Conservation (phyloP, 1,284 basidiomycete genomes). For the Schizophyllum commune region DNA sequence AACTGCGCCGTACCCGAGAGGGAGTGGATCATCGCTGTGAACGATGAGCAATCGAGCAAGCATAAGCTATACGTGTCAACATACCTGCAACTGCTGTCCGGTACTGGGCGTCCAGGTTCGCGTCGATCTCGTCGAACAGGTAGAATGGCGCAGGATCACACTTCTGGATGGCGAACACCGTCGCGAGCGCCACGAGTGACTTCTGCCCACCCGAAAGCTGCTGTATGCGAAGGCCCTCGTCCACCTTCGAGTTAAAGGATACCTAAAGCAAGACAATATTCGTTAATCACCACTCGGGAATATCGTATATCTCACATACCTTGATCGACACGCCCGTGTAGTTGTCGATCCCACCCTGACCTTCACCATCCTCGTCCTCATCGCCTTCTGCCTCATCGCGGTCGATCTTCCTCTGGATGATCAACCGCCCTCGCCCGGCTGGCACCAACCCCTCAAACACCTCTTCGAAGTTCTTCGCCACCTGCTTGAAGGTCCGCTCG, state of each 20-base stretch:
- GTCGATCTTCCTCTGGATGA: conserved; percentile 87
- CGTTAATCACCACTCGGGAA: conserved; percentile 1
- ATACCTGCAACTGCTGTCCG: conserved; percentile 91
- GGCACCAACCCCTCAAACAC: conserved; percentile 98
- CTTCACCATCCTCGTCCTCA: conserved; percentile 61
- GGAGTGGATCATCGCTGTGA: conserved; percentile 86
- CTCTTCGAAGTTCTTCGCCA: conserved; percentile 93
- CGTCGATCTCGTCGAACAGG: conserved; percentile 99
- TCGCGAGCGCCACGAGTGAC: conserved; percentile 92
- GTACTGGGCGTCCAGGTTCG: conserved; percentile 96
- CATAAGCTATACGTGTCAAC: conserved; percentile 18
- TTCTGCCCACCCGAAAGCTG: conserved; percentile 98
- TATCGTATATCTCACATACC: conserved; percentile 27
- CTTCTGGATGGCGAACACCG: conserved; percentile 98
- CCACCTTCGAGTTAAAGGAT: conserved; percentile 96
- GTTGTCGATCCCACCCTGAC: conserved; percentile 79
- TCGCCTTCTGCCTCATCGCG: conserved; percentile 74
- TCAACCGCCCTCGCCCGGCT: conserved; percentile 81
- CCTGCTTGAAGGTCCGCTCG: conserved; percentile 96
- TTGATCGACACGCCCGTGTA: conserved; percentile 98
- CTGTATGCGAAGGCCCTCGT: conserved; percentile 93
- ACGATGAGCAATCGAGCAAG: conserved; percentile 3
- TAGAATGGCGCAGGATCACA: conserved; percentile 99
- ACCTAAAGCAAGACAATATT: conserved; percentile 58
- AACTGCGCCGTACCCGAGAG: conserved; percentile 88